These are phyloP conservation scores for Fraxinus anomala DNA, from an alignment of 257 asterid species.

Conservation along the genomic window DNA sequence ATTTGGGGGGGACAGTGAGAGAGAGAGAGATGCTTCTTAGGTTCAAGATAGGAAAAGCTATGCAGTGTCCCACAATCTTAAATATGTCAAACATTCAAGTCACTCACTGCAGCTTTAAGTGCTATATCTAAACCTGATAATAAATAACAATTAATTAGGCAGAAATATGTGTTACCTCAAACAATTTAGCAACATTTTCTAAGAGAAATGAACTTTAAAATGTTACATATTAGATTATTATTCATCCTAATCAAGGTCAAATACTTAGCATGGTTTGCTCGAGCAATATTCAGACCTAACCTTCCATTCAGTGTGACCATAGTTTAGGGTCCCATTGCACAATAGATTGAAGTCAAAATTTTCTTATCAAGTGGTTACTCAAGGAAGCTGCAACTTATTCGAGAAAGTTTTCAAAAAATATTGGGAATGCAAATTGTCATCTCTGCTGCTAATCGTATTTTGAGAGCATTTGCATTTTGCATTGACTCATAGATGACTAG, in stretches of 20 bases:
- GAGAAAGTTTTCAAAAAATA: background rate
- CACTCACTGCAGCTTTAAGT: background rate
- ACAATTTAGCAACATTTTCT: slow-evolving; percentile 19
- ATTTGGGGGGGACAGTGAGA: background rate
- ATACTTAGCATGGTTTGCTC: background rate
- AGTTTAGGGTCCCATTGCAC: background rate
- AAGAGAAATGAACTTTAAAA: slow-evolving; percentile 10
- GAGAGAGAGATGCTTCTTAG: background rate
- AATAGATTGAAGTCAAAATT: background rate
- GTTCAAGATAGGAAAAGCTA: background rate
- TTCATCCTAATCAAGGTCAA: background rate
- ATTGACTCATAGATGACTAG: background rate
- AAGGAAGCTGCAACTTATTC: background rate
- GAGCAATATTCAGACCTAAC: background rate
- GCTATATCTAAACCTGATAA: slow-evolving; percentile 12
- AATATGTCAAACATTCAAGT: slow-evolving; percentile 6
- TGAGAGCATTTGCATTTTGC: background rate
- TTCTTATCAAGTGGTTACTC: background rate
- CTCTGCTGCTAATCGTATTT: background rate
- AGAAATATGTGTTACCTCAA: background rate
- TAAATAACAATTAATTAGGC: slow-evolving; percentile 4
- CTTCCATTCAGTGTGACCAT: background rate
- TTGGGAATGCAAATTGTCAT: background rate
- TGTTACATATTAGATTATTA: background rate
- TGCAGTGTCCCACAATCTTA: slow-evolving; percentile 6